Evolutionary conservation across 148 eudicot species (phyloP).

Genomic region (Hydrangea macrophylla): DNA sequence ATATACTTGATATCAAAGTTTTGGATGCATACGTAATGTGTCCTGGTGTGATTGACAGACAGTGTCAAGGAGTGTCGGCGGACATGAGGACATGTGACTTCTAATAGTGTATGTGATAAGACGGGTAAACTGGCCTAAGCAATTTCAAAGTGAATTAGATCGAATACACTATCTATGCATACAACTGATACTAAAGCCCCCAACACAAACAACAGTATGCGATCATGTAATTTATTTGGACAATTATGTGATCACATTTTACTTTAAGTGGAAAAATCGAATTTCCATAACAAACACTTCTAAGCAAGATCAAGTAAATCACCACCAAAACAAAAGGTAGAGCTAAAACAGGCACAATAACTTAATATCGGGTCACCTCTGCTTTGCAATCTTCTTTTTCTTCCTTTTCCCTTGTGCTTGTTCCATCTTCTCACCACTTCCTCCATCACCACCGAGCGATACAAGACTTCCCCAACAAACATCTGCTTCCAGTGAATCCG

Average conservation of each 20-base stretch:
- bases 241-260: no score
- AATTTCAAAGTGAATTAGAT: background rate
- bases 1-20: no score
- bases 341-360: background rate
- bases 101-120: no score
- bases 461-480: constrained; percentile 35
- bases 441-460: constrained; percentile 12
- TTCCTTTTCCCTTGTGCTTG: constrained; percentile 11
- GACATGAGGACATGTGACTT: no score
- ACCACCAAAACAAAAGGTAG: background rate
- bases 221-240: no score
- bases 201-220: background rate
- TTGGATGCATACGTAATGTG: no score
- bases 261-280: background rate
- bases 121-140: background rate
- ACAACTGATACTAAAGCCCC: background rate
- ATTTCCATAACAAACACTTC: background rate
- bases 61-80: no score
- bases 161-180: background rate
- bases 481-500: constrained; percentile 1
- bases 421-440: background rate
- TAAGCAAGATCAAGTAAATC: background rate
- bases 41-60: no score
- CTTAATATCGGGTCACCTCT: background rate
- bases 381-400: background rate